Conservation (phyloP, 768 basidiomycete species). For the Boletus barrowsii region DNA sequence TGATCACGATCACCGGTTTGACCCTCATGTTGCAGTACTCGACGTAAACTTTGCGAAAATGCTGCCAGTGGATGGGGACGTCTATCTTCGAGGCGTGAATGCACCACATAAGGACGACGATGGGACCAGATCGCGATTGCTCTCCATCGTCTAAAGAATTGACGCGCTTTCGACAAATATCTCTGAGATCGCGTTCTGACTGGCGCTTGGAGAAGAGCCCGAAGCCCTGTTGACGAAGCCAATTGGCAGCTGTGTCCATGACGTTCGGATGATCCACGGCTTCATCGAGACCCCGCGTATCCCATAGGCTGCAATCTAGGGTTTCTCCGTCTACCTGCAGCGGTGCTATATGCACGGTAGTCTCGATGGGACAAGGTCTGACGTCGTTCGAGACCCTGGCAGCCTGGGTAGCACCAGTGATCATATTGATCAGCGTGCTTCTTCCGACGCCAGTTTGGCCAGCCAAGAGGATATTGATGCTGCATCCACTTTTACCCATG, state of each 20-base stretch:
- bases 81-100: conserved; percentile 30
- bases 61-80: conserved; percentile 23
- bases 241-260: conserved; percentile 16
- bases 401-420: conserved; percentile 12
- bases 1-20: conserved; percentile 25
- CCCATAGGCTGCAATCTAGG: conserved; percentile 20
- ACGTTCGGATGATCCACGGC: conserved; percentile 21
- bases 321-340: conserved; percentile 2
- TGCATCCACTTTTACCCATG: neutral
- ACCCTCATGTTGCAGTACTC: conserved; percentile 24
- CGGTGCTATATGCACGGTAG: conserved; percentile 10
- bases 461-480: conserved; percentile 20
- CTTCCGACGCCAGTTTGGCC: conserved; percentile 30
- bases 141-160: conserved; percentile 8
- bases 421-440: conserved; percentile 29
- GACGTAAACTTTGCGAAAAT: conserved; percentile 26
- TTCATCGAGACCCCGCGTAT: conserved; percentile 28
- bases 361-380: conserved; percentile 23
- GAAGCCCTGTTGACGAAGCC: conserved; percentile 22
- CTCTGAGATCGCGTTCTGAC: conserved; percentile 22
- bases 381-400: conserved; percentile 26
- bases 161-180: conserved; percentile 19
- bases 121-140: conserved; percentile 1
- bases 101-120: conserved; percentile 26
- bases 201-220: conserved; percentile 13